Evolutionary conservation across 306 rosid species (phyloP).

Genomic region (Myrica gale): DNA sequence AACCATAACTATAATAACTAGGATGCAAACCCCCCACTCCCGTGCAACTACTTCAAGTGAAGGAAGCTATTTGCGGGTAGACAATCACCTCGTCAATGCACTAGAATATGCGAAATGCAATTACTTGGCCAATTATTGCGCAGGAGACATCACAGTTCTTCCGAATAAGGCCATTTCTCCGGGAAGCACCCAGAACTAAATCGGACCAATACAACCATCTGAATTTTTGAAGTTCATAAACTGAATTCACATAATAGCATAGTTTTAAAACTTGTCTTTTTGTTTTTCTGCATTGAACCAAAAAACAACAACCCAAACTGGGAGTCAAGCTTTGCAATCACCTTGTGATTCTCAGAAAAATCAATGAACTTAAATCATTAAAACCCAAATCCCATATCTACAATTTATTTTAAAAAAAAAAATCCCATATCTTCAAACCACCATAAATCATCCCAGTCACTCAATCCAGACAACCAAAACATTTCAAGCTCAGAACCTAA

Average conservation of each 20-base stretch:
- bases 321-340: neutral
- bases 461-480: neutral
- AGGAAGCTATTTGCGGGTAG: neutral
- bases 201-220: neutral
- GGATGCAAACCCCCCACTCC: neutral
- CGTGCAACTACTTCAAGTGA: neutral
- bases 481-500: slow-evolving; percentile 9
- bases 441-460: neutral
- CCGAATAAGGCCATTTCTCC: neutral
- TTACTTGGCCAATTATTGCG: neutral
- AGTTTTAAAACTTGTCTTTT: neutral
- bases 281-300: neutral
- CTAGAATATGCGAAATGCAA: neutral
- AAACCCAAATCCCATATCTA: neutral
- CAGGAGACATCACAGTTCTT: neutral
- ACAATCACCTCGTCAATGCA: neutral
- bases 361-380: neutral
- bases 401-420: too few species aligned
- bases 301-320: neutral
- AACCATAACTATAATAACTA: neutral
- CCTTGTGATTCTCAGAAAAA: neutral
- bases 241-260: too few species aligned
- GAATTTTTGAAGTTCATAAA: neutral
- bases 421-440: neutral
- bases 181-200: neutral